Evolutionary conservation across 164 flowering plant genomes (phyloP), one percentile per base, ranked within the genome.

Genomic region (Stephania japonica): DNA sequence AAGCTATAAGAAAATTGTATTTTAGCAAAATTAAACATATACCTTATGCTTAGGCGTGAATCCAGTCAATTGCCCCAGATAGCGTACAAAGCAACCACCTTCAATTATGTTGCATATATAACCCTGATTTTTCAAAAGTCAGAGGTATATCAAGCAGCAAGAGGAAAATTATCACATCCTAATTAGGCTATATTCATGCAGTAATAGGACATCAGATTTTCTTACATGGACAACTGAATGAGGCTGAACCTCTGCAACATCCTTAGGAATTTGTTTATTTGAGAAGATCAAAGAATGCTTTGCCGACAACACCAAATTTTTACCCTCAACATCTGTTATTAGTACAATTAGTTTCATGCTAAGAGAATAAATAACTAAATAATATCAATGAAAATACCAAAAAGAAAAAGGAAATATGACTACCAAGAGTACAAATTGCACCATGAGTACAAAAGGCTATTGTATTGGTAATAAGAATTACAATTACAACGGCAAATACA

Each of bases 11-110:
- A 32, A 56, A 4, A 56, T 21, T 56, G 7, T 7, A 19, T 14
- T 7, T 26, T 16, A 66, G 47, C 19, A 50, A 68, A 65, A 47
- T 11, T 21, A 66, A 26, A 62, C n/a, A 44, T 70, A 24, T 75
- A 94, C 97, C 88, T 89, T 91, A 65, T 81, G 83, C 83, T 87
- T 86, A 3, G 98, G 91, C 72, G 91, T 82, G 77, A 93, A 96
- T 25, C 94, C 99, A 73, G 99, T 96, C 80, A 96, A 77, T 32
- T 84, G 91, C 41, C 99, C 98, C 81, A 96, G 88, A 81, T 83
- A 96, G 56, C 98, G 98, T 27, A 96, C 93, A 86, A 96, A 96
- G 83, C 91, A 91, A 10, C 99, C 99, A 79, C 83, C 82, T 73
- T 90, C 97, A 75, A 91, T 96, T 68, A 89, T 14, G 75, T 93